Conservation (phyloP, 108 stramenopile species). For the Fragilaria radians region DNA sequence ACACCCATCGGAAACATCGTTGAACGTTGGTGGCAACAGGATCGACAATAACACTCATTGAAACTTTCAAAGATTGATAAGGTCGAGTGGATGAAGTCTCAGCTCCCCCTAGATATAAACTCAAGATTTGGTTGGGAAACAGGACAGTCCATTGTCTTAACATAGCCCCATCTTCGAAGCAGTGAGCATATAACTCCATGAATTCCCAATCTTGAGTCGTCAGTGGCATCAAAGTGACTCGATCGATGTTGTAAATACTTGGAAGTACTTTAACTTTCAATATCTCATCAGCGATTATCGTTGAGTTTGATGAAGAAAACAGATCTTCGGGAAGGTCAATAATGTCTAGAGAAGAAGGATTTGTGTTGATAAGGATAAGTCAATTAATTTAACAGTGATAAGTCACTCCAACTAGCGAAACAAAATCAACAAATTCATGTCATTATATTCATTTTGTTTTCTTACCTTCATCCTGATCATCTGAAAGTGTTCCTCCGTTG, state of each 20-base stretch:
- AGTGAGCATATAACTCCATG: constrained; percentile 51
- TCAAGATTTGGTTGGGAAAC: constrained; percentile 36
- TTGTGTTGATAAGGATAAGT: no score
- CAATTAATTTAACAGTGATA: no score
- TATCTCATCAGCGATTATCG: constrained; percentile 11
- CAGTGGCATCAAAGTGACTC: constrained; percentile 56
- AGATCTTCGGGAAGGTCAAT: constrained; percentile 30
- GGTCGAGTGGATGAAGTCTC: constrained; percentile 7
- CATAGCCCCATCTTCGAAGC: constrained; percentile 55
- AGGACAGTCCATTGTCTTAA: constrained; percentile 67
- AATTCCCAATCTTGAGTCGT: constrained; percentile 68
- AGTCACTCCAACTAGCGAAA: no score
- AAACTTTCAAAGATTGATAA: background rate
- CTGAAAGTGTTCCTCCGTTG: no score
- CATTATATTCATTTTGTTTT: no score
- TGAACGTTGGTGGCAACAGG: background rate
- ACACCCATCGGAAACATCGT: constrained; percentile 39
- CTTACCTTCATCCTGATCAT: no score
- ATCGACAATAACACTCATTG: constrained; percentile 2
- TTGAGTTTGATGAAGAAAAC: no score
- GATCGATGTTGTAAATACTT: constrained; percentile 21
- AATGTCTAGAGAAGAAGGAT: no score
- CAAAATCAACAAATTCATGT: no score
- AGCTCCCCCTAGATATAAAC: background rate
- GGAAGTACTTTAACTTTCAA: constrained; percentile 43